Evolutionary conservation across 768 basidiomycete species (phyloP), one percentile per base, ranked within the genome.

Genomic region (Tephrocybe rancida): DNA sequence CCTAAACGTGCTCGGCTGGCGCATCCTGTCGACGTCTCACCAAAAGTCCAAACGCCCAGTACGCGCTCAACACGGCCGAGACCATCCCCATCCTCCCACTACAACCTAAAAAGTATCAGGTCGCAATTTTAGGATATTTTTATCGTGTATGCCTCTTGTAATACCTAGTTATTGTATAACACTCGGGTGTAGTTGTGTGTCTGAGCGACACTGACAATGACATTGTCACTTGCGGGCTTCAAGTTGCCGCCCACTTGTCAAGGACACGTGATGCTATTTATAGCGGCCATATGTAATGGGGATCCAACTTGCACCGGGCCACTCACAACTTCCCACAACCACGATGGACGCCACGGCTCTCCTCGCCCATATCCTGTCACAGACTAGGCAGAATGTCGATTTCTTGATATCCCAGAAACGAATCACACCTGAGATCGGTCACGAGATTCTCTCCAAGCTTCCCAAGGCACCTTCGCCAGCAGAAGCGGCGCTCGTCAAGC

Each of bases 371-470:
- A 67, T 88, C 52, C 58, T 83, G 38, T 68, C 73, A 35, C 84
- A 83, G 57, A 78, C 84, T n/a, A 73, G 77, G 51, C 71, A 77
- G 38, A 80, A 85, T 46, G 65, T 88, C 29, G 72, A 79, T 9
- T 82, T 87, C 54, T 77, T 88, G 8, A 69, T 77, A 1, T 66
- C 73, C 1, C 76, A 84, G 47, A 70, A 73, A 39, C 74, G 79
- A 37, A 69, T 87, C 44, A 71, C 82, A 1, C 22, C 65, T 5
- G 65, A 70, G 18, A 82, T 84, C 53, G 80, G 74, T 1, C 66
- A 64, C 5, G 63, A 70, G 21, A 81, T 86, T 55, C 64, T 83
- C 6, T 59, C 71, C 13, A 80, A 75, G 61, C 72, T 86, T 0
- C 68, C 55, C 27, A 50, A 50, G 18, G 13, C 55, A 18, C 53